These are phyloP conservation scores for Boletus semigastroideus DNA, from an alignment of 1,284 basidiomycete genomes.

Conservation along the genomic window DNA sequence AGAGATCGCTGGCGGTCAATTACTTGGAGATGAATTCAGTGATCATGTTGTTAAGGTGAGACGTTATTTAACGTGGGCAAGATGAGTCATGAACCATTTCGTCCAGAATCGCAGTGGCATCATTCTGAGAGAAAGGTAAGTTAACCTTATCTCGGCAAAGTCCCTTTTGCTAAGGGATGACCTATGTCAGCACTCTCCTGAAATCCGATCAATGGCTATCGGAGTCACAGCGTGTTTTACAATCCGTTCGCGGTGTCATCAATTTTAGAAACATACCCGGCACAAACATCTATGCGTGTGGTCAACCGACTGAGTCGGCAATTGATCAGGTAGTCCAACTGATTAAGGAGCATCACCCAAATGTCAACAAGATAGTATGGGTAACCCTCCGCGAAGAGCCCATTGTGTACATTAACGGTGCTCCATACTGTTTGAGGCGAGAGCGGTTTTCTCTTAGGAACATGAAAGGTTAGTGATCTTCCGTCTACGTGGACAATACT, in stretches of 20 bases:
- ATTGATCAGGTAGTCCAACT: constrained; percentile 80
- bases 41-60: constrained; percentile 86
- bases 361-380: constrained; percentile 76
- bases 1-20: constrained; percentile 78
- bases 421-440: constrained; percentile 75
- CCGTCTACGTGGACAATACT: not conserved
- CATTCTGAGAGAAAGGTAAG: constrained; percentile 83
- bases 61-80: not conserved
- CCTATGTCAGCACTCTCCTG: constrained; percentile 64
- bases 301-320: constrained; percentile 92
- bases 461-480: constrained; percentile 65
- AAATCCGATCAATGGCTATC: constrained; percentile 92
- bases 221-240: constrained; percentile 62
- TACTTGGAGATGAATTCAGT: constrained; percentile 92
- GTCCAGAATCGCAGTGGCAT: constrained; percentile 86
- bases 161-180: not conserved
- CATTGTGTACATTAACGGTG: constrained; percentile 91
- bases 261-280: constrained; percentile 89
- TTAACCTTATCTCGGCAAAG: constrained; percentile 7
- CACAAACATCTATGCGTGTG: constrained; percentile 87
- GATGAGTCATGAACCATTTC: not conserved
- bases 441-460: constrained; percentile 82
- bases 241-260: constrained; percentile 85
- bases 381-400: constrained; percentile 94
- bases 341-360: constrained; percentile 64